Conservation (phyloP, 129 eudicot species). For the Silybum marianum region DNA sequence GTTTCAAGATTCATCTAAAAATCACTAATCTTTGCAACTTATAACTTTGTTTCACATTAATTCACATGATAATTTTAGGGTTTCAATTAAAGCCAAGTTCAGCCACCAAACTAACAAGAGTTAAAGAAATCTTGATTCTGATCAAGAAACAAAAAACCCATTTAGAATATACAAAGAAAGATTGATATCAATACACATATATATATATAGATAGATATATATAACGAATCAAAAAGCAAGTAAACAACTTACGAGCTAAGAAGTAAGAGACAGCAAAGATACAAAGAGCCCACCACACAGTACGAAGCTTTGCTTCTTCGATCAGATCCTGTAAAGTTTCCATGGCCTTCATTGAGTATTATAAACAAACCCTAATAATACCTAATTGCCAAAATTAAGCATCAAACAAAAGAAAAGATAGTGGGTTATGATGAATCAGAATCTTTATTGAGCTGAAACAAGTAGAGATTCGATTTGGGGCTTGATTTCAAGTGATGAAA, state of each 20-base stretch:
- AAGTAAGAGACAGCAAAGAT: slow-evolving; percentile 79
- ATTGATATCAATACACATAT: not conserved
- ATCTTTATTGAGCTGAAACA: slow-evolving; percentile 20
- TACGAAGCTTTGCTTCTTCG: slow-evolving; percentile 91
- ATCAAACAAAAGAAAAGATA: not conserved
- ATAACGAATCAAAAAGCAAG: slow-evolving; percentile 2
- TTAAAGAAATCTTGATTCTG: not conserved
- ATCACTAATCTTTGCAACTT: slow-evolving; percentile 9
- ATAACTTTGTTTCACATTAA: not conserved
- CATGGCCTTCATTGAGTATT: slow-evolving; percentile 56
- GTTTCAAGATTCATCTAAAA: not conserved
- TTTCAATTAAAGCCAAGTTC: slow-evolving; percentile 2
- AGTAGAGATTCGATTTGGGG: slow-evolving; percentile 17
- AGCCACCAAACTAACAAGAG: not conserved
- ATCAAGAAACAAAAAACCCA: not conserved
- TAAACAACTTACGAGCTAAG: slow-evolving; percentile 70
- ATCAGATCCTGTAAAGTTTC: slow-evolving; percentile 80
- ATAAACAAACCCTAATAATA: slow-evolving; percentile 39
- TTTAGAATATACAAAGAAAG: not conserved
- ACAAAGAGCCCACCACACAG: slow-evolving; percentile 90
- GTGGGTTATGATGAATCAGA: slow-evolving; percentile 15
- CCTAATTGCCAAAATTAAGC: slow-evolving; percentile 15
- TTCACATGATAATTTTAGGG: not conserved
- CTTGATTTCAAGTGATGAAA: not conserved
- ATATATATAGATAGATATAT: not conserved